phyloP scores from a whole-genome alignment of 1,284 basidiomycete genomes.

The Fistulinella cinereoalba region DNA sequence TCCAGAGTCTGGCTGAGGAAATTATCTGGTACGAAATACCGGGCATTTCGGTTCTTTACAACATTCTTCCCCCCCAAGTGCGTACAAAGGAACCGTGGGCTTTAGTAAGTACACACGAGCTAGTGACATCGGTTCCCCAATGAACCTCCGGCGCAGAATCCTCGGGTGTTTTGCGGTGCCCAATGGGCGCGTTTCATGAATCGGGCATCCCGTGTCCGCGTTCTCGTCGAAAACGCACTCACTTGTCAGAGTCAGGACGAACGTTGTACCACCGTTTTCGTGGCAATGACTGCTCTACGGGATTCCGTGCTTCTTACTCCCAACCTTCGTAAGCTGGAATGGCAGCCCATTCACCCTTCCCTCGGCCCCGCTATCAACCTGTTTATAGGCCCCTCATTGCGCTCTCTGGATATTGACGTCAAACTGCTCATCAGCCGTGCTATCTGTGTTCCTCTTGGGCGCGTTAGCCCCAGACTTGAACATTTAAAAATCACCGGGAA shows the following conservation, averaged over 20 bases:
- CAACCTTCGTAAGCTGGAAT: constrained; percentile 22
- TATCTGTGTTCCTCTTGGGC: constrained; percentile 13
- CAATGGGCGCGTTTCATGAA: constrained; percentile 21
- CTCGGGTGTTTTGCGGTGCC: constrained; percentile 14
- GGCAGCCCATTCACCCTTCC: constrained; percentile 5
- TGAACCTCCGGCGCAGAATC: constrained; percentile 10
- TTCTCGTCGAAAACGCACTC: constrained; percentile 6
- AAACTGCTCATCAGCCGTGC: constrained; percentile 12
- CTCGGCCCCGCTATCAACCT: constrained; percentile 15
- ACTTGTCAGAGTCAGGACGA: neutral
- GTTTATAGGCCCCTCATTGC: constrained; percentile 20
- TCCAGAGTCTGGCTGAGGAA: constrained; percentile 15
- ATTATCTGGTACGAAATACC: constrained; percentile 19
- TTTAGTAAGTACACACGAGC: constrained; percentile 12
- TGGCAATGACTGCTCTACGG: constrained; percentile 17
- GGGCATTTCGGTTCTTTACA: constrained; percentile 13
- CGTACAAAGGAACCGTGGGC: constrained; percentile 18
- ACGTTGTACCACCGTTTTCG: constrained; percentile 8
- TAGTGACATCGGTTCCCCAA: neutral
- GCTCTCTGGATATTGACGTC: constrained; percentile 24
- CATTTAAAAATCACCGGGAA: constrained; percentile 25
- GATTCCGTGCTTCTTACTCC: constrained; percentile 21
- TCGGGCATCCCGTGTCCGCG: constrained; percentile 16
- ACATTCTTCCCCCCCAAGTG: constrained; percentile 19
- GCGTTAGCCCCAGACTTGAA: constrained; percentile 15